Evolutionary conservation across 2,329 filamentous ascomycete genomes (phyloP), one percentile per base, ranked within the genome.

Genomic region (Berkeleyomyces rouxiae): DNA sequence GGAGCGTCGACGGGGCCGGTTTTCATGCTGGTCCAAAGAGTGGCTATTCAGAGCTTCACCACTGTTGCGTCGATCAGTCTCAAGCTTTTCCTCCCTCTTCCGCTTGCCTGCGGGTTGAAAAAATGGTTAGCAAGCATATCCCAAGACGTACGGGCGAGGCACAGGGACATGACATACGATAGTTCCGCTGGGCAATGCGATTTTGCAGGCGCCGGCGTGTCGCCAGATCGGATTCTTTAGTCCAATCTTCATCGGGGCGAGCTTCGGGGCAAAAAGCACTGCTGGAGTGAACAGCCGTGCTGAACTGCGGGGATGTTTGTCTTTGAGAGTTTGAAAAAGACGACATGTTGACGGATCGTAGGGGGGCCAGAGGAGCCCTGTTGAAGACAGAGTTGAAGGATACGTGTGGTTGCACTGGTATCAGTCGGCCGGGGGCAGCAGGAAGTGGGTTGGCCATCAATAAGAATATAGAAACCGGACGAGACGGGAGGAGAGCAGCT

Each of bases 171-270:
- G 91, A 81, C 84, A 69, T 78, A 90, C 87, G 79, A 67, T 88
- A 90, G 68, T 88, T 88, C 67, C 86, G 79, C 69, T 90, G 87
- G 1, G 87, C 86, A 65, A 89, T 80, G 61, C 85, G 81, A 70
- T 90, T 90, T 70, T 90, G 87, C 59, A 90, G 86, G 65, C 85
- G 83, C 66, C 87, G 78, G 71, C 93, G 85, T 77, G 97, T 92
- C 60, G 91, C 92, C 65, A 97, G 85, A 74, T 97, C 92, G 64
- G 92, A 95, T 73, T 97, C 96, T 83, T 96, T 95, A 72, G 92
- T 96, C 92, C 92, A 97, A 77, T 97, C 92, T 77, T 97, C 92
- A 71, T 96, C 91, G 62, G 92, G 88, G 73, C 95, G 95, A 69
- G 91, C 92, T 67, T 90, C 95, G 70, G 87, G 87, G 76, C 89